Evolutionary conservation across 1,284 basidiomycete species (phyloP).

Genomic region (Pseudozyma pruni): DNA sequence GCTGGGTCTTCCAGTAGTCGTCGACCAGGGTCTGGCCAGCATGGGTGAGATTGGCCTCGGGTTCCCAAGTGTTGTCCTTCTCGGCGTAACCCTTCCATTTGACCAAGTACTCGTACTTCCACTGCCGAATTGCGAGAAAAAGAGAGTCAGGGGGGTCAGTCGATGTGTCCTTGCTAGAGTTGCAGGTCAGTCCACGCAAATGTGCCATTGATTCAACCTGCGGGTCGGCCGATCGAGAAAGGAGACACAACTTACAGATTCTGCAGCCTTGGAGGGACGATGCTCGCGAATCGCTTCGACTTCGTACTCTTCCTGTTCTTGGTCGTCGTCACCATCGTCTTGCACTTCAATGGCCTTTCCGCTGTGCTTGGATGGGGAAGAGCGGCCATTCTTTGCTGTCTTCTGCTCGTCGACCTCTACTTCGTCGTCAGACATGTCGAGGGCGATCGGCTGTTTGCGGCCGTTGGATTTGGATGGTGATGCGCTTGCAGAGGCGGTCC

Average conservation of each 20-base stretch:
- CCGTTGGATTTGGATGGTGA: slow-evolving; percentile 31
- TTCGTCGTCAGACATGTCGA: slow-evolving; percentile 31
- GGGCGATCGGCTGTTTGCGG: slow-evolving; percentile 7
- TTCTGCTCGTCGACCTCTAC: slow-evolving; percentile 13
- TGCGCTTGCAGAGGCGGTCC: slow-evolving; percentile 20
- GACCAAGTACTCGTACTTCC: slow-evolving; percentile 40
- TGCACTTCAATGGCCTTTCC: slow-evolving; percentile 5
- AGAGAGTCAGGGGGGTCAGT: not conserved
- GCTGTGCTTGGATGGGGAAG: slow-evolving; percentile 4
- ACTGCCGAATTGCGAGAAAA: slow-evolving; percentile 4
- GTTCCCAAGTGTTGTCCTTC: slow-evolving; percentile 50
- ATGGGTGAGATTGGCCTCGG: slow-evolving; percentile 24
- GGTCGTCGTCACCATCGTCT: slow-evolving; percentile 29
- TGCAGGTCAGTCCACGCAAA: too few relatives aligned
- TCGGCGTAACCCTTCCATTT: slow-evolving; percentile 55
- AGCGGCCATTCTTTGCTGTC: not conserved
- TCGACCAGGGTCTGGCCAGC: slow-evolving; percentile 13
- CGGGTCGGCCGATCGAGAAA: not conserved
- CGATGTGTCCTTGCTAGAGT: too few relatives aligned
- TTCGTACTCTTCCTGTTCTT: slow-evolving; percentile 43
- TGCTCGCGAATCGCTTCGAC: slow-evolving; percentile 40
- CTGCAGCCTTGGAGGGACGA: slow-evolving; percentile 10
- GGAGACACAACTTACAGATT: slow-evolving; percentile 18
- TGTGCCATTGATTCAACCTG: too few relatives aligned
- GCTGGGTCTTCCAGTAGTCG: slow-evolving; percentile 48